Percentiles rank a stretch among this genome's conserved stretches.
Evolutionary conservation across 345 rosid genomes (phyloP).

Genomic region (Aurinia saxatilis): DNA sequence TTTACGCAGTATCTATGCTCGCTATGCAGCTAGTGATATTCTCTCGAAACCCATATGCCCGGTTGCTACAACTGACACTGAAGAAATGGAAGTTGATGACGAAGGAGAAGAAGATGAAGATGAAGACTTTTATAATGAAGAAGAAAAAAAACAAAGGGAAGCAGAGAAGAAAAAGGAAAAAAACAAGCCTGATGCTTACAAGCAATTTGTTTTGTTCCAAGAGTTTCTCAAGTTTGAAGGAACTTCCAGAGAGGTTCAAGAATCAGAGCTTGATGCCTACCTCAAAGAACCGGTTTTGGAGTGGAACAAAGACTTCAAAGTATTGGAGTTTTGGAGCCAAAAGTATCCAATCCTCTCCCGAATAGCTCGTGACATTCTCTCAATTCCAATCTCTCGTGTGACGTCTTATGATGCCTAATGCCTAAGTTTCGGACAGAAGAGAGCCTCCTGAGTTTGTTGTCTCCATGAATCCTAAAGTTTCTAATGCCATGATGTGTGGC

Average conservation of each 20-base stretch:
- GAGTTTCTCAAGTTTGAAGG: slow-evolving; percentile 64
- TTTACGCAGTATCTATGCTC: slow-evolving; percentile 50
- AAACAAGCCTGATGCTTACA: slow-evolving; percentile 23
- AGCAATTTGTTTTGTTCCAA: slow-evolving; percentile 42
- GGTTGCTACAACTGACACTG: not conserved
- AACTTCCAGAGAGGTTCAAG: slow-evolving; percentile 39
- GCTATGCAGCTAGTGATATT: slow-evolving; percentile 30
- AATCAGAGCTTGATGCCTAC: slow-evolving; percentile 67
- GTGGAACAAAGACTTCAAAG: slow-evolving; percentile 54
- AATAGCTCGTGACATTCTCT: slow-evolving; percentile 76
- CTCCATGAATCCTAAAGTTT: slow-evolving; percentile 12
- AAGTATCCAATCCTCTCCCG: slow-evolving; percentile 68
- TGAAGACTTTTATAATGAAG: not conserved
- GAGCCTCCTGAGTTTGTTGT: slow-evolving; percentile 19
- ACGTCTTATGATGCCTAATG: slow-evolving; percentile 26
- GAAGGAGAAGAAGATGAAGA: slow-evolving; percentile 27
- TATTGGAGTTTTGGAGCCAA: slow-evolving; percentile 68
- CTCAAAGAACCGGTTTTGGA: slow-evolving; percentile 75
- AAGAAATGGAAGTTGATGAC: slow-evolving; percentile 14
- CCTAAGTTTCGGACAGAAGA: slow-evolving; percentile 31
- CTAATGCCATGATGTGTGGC: slow-evolving; percentile 22
- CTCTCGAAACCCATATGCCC: slow-evolving; percentile 31
- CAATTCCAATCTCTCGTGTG: slow-evolving; percentile 49
- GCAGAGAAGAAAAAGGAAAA: not conserved
- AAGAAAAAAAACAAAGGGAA: not conserved